These are phyloP conservation scores for Pleurotus eryngii DNA, from an alignment of 768 basidiomycete species.

Conservation along the genomic window DNA sequence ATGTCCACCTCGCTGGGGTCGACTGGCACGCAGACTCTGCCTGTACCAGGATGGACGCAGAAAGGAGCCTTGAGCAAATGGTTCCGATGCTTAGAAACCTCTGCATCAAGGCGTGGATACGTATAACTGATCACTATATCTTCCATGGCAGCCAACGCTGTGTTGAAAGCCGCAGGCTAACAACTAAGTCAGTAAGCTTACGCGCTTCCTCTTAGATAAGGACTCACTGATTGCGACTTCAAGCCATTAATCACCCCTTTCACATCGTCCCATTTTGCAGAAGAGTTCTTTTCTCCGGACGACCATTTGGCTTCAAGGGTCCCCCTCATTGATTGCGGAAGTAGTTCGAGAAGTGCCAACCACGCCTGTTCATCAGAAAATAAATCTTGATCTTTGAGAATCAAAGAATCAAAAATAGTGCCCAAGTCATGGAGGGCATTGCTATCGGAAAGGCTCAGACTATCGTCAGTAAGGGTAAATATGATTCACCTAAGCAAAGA, in stretches of 20 bases:
- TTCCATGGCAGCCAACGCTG: slow-evolving; percentile 56
- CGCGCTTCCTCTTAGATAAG: too few species aligned
- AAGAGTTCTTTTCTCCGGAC: slow-evolving; percentile 48
- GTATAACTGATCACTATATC: slow-evolving; percentile 92
- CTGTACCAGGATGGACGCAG: slow-evolving; percentile 95
- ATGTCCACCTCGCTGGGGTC: slow-evolving; percentile 70
- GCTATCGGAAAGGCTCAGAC: slow-evolving; percentile 22
- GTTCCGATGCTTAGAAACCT: slow-evolving; percentile 96
- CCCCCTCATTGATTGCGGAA: slow-evolving; percentile 61
- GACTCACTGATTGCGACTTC: neutral
- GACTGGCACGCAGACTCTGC: slow-evolving; percentile 91
- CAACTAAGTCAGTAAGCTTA: neutral
- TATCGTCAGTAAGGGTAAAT: neutral
- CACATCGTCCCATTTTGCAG: slow-evolving; percentile 74
- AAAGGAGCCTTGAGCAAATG: slow-evolving; percentile 98
- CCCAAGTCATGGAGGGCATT: slow-evolving; percentile 48
- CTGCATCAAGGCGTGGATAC: slow-evolving; percentile 94
- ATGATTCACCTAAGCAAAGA: slow-evolving; percentile 61
- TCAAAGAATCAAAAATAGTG: slow-evolving; percentile 57
- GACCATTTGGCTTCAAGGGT: slow-evolving; percentile 60
- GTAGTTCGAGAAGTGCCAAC: slow-evolving; percentile 66
- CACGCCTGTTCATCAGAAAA: slow-evolving; percentile 70
- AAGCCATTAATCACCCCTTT: slow-evolving; percentile 33
- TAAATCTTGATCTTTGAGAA: slow-evolving; percentile 82
- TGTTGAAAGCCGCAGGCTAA: slow-evolving; percentile 3